These are phyloP conservation scores for Phytophthora idaei DNA, from an alignment of 352 stramenopile species.

Conservation along the genomic window DNA sequence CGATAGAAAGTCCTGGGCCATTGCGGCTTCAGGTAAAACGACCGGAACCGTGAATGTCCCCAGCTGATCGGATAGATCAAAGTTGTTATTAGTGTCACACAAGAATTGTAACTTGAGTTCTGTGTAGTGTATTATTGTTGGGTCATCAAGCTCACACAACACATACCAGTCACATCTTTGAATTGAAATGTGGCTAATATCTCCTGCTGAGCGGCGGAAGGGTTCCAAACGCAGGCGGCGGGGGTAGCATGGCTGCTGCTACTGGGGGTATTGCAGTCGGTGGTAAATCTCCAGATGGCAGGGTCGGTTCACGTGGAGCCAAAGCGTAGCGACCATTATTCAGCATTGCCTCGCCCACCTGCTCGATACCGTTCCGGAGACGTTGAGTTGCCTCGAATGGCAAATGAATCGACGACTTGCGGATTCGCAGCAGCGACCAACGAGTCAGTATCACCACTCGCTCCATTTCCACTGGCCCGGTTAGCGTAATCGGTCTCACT, in stretches of 20 bases:
- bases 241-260: slow-evolving; percentile 14
- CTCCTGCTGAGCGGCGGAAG: slow-evolving; percentile 6
- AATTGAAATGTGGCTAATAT: slow-evolving; percentile 25
- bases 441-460: slow-evolving; percentile 34
- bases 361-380: slow-evolving; percentile 38
- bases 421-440: slow-evolving; percentile 41
- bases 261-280: not conserved
- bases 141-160: not conserved
- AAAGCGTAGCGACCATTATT: slow-evolving; percentile 39
- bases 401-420: slow-evolving; percentile 28
- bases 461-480: slow-evolving; percentile 28
- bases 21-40: not conserved
- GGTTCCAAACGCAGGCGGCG: slow-evolving; percentile 5
- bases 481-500: not conserved
- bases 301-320: slow-evolving; percentile 7
- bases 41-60: too few species aligned
- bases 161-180: not conserved
- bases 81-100: too few species aligned
- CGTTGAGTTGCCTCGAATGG: slow-evolving; percentile 28
- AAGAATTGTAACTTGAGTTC: too few species aligned
- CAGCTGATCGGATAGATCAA: too few species aligned
- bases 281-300: slow-evolving; percentile 20
- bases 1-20: slow-evolving; percentile 3
- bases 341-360: slow-evolving; percentile 41
- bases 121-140: too few species aligned